These are phyloP conservation scores for Aegilops speltoides DNA, from an alignment of 176 grass and related monocot genomes.

Conservation along the genomic window DNA sequence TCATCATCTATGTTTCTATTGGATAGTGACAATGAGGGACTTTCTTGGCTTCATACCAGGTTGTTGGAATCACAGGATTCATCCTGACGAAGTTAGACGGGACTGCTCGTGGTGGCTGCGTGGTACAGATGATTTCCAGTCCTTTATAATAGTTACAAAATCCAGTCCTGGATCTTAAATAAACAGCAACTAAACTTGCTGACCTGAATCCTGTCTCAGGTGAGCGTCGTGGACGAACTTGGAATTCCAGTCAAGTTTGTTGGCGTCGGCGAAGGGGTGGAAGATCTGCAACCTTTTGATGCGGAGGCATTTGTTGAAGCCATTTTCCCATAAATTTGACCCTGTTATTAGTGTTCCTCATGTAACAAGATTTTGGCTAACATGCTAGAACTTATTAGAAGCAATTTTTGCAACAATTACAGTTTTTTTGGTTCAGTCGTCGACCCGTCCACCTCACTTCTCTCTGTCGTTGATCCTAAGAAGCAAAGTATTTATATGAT, in stretches of 20 bases:
- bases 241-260: constrained; percentile 95
- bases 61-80: constrained; percentile 93
- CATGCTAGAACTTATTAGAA: constrained; percentile 12
- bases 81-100: constrained; percentile 90
- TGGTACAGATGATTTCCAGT: constrained; percentile 46
- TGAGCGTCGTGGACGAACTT: constrained; percentile 93
- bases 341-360: background rate
- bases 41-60: constrained; percentile 40
- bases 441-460: background rate
- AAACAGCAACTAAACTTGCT: background rate
- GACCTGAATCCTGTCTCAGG: constrained; percentile 41
- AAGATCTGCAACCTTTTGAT: constrained; percentile 95
- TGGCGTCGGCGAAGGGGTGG: constrained; percentile 89
- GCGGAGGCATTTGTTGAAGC: constrained; percentile 92
- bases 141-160: background rate
- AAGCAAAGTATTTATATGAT: background rate
- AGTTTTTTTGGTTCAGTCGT: background rate
- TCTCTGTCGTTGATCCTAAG: background rate
- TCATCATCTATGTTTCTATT: background rate
- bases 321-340: constrained; percentile 68
- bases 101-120: constrained; percentile 82
- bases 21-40: background rate
- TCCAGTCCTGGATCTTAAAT: too few relatives aligned
- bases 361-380: background rate
- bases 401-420: background rate